These are phyloP conservation scores for Dactylonectria estremocensis DNA, from an alignment of 2,329 filamentous ascomycete genomes.

Conservation along the genomic window DNA sequence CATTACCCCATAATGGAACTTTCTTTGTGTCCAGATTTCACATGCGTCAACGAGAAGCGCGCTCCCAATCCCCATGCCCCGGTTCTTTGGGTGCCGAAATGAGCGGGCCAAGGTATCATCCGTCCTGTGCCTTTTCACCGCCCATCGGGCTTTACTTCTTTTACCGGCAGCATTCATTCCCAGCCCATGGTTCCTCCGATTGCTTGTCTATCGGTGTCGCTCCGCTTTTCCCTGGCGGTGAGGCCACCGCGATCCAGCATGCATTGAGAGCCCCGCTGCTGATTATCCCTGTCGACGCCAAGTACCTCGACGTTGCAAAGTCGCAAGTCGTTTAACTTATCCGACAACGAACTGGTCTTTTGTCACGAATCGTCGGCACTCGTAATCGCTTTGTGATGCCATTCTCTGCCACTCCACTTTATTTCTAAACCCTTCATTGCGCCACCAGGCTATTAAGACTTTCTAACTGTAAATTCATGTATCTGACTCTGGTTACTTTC, in stretches of 20 bases:
- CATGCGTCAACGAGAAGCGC: slow-evolving; percentile 7
- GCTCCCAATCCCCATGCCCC: slow-evolving; percentile 4
- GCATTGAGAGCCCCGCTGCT: slow-evolving; percentile 25
- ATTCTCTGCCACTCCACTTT: too few species aligned
- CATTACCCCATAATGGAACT: slow-evolving; percentile 25
- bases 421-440: too few species aligned
- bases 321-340: background rate
- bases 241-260: slow-evolving; percentile 31
- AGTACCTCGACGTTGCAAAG: background rate
- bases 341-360: slow-evolving; percentile 8
- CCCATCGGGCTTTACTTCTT: slow-evolving; percentile 6
- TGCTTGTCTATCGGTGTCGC: slow-evolving; percentile 20
- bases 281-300: slow-evolving; percentile 20
- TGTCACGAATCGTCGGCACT: slow-evolving; percentile 10
- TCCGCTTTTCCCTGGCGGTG: slow-evolving; percentile 31
- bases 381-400: background rate
- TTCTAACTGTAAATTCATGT: background rate
- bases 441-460: too few species aligned
- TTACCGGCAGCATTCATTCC: slow-evolving; percentile 23
- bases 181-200: slow-evolving; percentile 14
- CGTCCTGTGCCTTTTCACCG: slow-evolving; percentile 17
- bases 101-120: background rate
- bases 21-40: slow-evolving; percentile 10
- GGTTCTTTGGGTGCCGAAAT: background rate
- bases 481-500: background rate